Base-by-base conservation (phyloP, 768 basidiomycete genomes). In the Boletellus ananiceps region DNA sequence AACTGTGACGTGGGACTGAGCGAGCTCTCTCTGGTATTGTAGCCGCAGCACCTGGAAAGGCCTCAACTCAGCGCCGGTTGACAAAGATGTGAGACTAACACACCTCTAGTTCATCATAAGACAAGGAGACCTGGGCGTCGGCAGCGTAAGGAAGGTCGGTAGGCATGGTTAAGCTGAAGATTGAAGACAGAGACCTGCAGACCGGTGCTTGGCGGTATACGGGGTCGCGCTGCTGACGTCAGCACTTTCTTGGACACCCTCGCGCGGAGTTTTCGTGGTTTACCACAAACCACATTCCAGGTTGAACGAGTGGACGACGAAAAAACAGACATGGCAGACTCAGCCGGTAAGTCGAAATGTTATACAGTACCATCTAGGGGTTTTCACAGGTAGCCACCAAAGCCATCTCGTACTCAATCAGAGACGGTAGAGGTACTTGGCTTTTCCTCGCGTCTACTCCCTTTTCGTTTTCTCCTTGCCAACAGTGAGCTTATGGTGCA, bases 131-230 rank as follows among this genome's bases (percentile, higher is more conserved):
- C 65, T 95, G 84, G 3, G 93, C 94, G 65, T 97, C 94, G 14
- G 93, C 94, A 44, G 94, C 94, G 68, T 96, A 96, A 34, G 94
- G 94, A 15, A 96, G 77, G 60, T 96, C 92, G 45, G 88, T 88
- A 33, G 83, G 65, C 82, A 86, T 83, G 55, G 57, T 59, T 29
- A 56, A 44, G 49, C 56, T 29, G 29, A 8, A 29, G 49, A 25
- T 25, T 25, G 23, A 25, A 7, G 23, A 25, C 2, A 25, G 23
- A 25, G 23, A 4, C 23, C 23, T 25, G 23, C 6, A 4, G 23
- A 25, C 23, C 23, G 6, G 64, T 52, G 60, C 47, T 16, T 13
- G 1, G 3, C 3, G 44, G 58, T 67, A 53, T 25, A 57, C 51
- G 54, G 65, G 58, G 59, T 46, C 58, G 34, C 32, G 16, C 9